Percentiles rank a stretch among this genome's conserved stretches.
Evolutionary conservation across 306 rosid species (phyloP).

Genomic region (Vicia villosa): DNA sequence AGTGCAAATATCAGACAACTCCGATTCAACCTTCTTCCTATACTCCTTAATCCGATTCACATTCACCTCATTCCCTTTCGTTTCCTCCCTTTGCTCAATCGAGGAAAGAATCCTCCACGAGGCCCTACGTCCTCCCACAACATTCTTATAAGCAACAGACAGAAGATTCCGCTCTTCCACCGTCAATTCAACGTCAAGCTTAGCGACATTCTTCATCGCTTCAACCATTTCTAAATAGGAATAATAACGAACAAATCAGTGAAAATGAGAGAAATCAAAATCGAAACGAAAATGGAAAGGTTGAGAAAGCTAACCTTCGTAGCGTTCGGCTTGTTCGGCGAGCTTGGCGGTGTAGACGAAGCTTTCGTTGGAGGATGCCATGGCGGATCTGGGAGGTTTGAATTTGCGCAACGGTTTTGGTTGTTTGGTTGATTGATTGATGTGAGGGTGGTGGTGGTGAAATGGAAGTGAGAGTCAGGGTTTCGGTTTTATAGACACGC

Average conservation of each 20-base stretch:
- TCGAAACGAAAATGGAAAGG: neutral
- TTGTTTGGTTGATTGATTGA: neutral
- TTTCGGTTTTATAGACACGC: neutral
- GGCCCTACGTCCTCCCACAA: slow-evolving; percentile 61
- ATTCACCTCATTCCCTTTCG: slow-evolving; percentile 49
- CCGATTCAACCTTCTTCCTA: slow-evolving; percentile 54
- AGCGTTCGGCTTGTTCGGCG: slow-evolving; percentile 77
- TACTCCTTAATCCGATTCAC: slow-evolving; percentile 55
- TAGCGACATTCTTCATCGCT: slow-evolving; percentile 62
- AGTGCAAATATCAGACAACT: slow-evolving; percentile 49
- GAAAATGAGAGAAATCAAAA: neutral
- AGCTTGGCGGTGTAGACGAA: slow-evolving; percentile 66
- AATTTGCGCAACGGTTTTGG: neutral
- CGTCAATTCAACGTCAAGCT: slow-evolving; percentile 56
- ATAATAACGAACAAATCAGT: neutral
- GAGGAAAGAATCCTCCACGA: slow-evolving; percentile 69
- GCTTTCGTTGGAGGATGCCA: slow-evolving; percentile 59
- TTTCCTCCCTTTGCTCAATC: slow-evolving; percentile 59
- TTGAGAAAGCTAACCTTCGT: slow-evolving; percentile 41
- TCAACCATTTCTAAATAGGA: slow-evolving; percentile 61
- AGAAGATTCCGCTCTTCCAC: slow-evolving; percentile 64
- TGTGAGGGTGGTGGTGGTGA: neutral
- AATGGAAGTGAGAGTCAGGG: neutral
- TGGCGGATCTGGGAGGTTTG: slow-evolving; percentile 32
- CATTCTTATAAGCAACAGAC: slow-evolving; percentile 60